Percentiles rank a stretch among this genome's conserved stretches.
Evolutionary conservation across 345 rosid genomes (phyloP).

Genomic region (Syzygium aromaticum): DNA sequence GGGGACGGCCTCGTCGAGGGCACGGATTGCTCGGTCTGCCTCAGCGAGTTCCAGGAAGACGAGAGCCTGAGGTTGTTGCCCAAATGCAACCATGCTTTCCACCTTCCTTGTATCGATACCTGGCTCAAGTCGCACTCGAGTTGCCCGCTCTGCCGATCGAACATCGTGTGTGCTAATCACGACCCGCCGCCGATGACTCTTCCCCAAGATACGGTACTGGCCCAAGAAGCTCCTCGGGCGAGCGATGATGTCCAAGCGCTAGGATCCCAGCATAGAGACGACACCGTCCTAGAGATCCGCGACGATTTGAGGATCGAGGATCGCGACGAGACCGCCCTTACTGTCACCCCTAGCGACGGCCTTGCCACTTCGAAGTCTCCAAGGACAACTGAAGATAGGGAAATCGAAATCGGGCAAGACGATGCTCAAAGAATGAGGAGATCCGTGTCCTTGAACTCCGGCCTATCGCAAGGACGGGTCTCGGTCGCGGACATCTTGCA

Average conservation of each 20-base stretch:
- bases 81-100: constrained; percentile 80
- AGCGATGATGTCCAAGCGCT: background rate
- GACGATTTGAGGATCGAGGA: constrained; percentile 10
- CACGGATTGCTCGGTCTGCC: constrained; percentile 64
- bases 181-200: background rate
- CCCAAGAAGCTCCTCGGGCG: background rate
- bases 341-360: background rate
- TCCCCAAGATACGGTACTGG: background rate
- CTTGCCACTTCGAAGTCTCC: background rate
- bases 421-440: constrained; percentile 25
- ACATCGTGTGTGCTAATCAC: constrained; percentile 11
- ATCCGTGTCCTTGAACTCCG: constrained; percentile 47
- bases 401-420: background rate
- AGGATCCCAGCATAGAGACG: constrained; percentile 11
- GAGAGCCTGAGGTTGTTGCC: constrained; percentile 66
- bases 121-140: constrained; percentile 80
- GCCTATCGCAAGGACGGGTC: constrained; percentile 10
- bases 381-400: background rate
- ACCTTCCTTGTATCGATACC: constrained; percentile 73
- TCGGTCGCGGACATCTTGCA: background rate
- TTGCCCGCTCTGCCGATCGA: constrained; percentile 81
- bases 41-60: constrained; percentile 61
- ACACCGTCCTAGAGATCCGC: constrained; percentile 24
- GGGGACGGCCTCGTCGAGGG: constrained; percentile 53
- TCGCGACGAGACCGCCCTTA: background rate